Conservation (phyloP, 345 rosid genomes). For the Populus nigra region DNA sequence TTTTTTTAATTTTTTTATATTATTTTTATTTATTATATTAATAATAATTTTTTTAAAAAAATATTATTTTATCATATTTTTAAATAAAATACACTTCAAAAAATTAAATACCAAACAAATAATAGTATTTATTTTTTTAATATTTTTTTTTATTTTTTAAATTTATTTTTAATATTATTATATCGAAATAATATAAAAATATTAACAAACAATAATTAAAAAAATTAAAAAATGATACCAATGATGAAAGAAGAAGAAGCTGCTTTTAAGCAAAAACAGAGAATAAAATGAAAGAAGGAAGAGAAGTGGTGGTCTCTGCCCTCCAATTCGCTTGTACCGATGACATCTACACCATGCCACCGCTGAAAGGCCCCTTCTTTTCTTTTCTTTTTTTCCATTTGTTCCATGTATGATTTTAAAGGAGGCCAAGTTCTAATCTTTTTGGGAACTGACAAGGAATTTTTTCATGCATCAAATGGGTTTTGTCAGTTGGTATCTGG, state of each 20-base stretch:
- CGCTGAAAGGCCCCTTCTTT: conserved; percentile 59
- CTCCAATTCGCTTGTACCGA: conserved; percentile 85
- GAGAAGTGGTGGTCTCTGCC: conserved; percentile 66
- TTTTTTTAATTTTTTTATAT: no score
- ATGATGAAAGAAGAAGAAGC: not conserved
- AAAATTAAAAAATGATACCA: no score
- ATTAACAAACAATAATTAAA: no score
- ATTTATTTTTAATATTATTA: no score
- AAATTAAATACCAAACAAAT: no score
- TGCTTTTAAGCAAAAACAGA: not conserved
- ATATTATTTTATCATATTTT: no score
- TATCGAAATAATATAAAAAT: no score
- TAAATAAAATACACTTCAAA: no score
- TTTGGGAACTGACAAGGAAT: not conserved
- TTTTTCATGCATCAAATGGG: not conserved
- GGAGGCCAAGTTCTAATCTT: not conserved
- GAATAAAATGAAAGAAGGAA: not conserved
- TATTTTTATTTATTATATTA: no score
- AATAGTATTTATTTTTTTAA: no score
- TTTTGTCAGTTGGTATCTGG: not conserved
- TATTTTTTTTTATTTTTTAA: no score
- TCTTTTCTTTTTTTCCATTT: not conserved
- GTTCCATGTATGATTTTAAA: not conserved
- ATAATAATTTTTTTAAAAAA: no score
- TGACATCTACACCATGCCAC: conserved; percentile 61